Percentiles rank a stretch among this genome's conserved stretches.
Conservation (phyloP, 169 alveolate genomes). For the Fabrea salina region DNA sequence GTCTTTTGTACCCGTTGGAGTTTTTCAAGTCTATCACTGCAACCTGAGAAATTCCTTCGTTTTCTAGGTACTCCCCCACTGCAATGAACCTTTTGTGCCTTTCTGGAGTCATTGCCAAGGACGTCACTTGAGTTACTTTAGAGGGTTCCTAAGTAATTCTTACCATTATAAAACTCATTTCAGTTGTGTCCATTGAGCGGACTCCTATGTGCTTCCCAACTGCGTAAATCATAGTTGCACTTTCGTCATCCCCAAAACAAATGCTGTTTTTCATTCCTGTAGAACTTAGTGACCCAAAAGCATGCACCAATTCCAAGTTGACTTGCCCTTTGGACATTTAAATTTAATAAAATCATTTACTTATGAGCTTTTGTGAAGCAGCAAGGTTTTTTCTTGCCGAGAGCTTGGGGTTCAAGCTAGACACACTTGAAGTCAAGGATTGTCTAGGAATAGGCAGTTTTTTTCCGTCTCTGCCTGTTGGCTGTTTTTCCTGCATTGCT, state of each 20-base stretch:
- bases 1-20: slow-evolving; percentile 19
- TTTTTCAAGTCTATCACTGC: slow-evolving; percentile 22
- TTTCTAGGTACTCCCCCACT: slow-evolving; percentile 26
- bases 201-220: slow-evolving; percentile 43
- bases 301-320: slow-evolving; percentile 28
- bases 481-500: not conserved
- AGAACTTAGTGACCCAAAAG: slow-evolving; percentile 36
- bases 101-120: slow-evolving; percentile 35
- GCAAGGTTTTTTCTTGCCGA: no score
- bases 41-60: slow-evolving; percentile 8
- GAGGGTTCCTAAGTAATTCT: slow-evolving; percentile 19
- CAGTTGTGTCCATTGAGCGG: slow-evolving; percentile 29
- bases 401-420: no score
- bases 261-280: slow-evolving; percentile 27
- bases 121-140: slow-evolving; percentile 8
- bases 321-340: slow-evolving; percentile 15
- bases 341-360: not conserved
- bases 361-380: no score
- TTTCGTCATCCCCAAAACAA: slow-evolving; percentile 33
- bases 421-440: no score
- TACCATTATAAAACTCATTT: slow-evolving; percentile 39
- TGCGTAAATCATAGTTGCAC: slow-evolving; percentile 36
- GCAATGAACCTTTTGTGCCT: slow-evolving; percentile 27
- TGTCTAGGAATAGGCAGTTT: not conserved
- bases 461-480: slow-evolving; percentile 7